These are phyloP conservation scores for Periconia digitata DNA, from an alignment of 2,329 filamentous ascomycete species.

Conservation along the genomic window DNA sequence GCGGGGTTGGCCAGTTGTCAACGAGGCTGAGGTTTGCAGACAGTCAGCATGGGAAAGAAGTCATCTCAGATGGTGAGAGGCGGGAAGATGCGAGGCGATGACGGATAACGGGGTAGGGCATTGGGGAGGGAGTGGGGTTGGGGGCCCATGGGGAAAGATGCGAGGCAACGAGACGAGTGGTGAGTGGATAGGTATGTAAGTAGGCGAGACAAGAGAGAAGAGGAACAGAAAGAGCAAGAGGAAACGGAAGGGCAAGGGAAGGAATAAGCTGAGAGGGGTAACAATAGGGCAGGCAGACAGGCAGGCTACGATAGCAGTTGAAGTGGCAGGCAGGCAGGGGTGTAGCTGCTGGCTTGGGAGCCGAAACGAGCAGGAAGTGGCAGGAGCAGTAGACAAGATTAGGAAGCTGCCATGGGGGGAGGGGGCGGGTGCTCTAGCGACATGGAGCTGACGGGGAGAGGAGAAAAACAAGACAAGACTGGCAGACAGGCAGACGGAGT, in stretches of 20 bases:
- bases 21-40: background rate
- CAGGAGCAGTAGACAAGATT: constrained; percentile 14
- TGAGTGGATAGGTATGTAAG: too few species aligned
- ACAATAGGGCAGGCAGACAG: too few species aligned
- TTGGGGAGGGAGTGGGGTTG: background rate
- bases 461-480: background rate
- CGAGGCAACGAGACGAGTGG: too few species aligned
- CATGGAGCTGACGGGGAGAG: background rate
- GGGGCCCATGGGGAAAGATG: too few species aligned
- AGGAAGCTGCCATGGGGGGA: constrained; percentile 19
- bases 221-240: background rate
- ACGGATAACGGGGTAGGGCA: background rate
- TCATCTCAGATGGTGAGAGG: background rate
- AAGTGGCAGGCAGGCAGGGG: too few species aligned
- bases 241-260: background rate
- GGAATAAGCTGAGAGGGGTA: background rate
- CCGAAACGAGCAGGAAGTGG: constrained; percentile 2
- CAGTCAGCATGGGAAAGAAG: constrained; percentile 4
- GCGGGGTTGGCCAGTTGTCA: background rate
- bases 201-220: too few species aligned
- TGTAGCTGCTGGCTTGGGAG: background rate
- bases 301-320: constrained; percentile 4
- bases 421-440: constrained; percentile 21
- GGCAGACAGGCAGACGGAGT: background rate
- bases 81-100: background rate